Evolutionary conservation across 2,329 filamentous ascomycete species (phyloP), one percentile per base, ranked within the genome.

Genomic region (Verruconis gallopava): DNA sequence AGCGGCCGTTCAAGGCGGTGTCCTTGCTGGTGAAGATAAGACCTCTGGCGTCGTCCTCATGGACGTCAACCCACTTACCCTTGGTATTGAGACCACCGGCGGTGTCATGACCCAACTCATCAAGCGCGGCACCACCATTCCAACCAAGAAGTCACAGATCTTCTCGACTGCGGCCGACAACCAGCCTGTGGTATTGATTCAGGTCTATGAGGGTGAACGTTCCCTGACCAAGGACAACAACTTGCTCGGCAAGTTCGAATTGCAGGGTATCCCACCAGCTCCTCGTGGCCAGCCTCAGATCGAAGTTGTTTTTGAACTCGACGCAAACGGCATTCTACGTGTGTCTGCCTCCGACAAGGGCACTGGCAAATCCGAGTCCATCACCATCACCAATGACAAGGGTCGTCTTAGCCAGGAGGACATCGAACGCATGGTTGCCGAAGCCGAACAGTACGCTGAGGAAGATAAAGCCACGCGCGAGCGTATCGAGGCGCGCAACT

Each of bases 311-410:
- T 98, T 98, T 64, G 85, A 95, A 66, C 80, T 98, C 45, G 89
- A 98, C 57, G 88, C 86, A 72, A 96, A 98, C 68, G 89, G 91
- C 72, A 95, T 98, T 56, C 78, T 98, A 52, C 89, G 93, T 74
- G 91, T 98, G 49, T 85, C 83, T 51, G 91, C 91, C 52, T 80
- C 83, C 58, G 91, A 98, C 68, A 96, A 96, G 81, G 91, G 88
- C 62, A 95, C 89, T 56, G 91, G 91, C 66, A 95, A 96, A 77
- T 78, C 76, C 49, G 86, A 98, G 74, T 86, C 82, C 49, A 96
- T 98, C 65, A 96, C 91, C 55, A 98, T 98, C 63, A 96, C 83
- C 70, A 96, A 98, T 71, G 91, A 98, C 71, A 96, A 96, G 80
- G 91, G 91, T 53, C 89, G 91, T 64, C 81, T 98, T 40, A 86